Conservation (phyloP, 192 early-diverging fungal genomes). For the Polychytrium aggregatum region DNA sequence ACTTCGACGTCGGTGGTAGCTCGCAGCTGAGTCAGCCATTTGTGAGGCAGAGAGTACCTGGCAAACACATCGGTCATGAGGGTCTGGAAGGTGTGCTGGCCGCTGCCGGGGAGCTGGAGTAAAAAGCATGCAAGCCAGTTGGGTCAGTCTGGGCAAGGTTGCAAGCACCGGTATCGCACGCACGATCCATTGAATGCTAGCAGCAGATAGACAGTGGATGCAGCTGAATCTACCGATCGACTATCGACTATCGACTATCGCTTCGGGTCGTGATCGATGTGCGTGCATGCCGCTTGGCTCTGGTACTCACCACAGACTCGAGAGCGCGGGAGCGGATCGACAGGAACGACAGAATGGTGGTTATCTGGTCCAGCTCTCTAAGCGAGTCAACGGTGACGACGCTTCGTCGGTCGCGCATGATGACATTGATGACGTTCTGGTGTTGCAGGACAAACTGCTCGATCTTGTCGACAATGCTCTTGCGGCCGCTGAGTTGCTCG, state of each 20-base stretch:
- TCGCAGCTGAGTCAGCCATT: too few species aligned
- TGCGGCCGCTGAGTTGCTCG: background rate
- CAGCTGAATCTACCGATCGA: too few species aligned
- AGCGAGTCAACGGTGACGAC: constrained; percentile 28
- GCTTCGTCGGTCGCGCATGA: constrained; percentile 37
- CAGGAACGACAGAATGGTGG: constrained; percentile 20
- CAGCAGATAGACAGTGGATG: too few species aligned
- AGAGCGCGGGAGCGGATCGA: too few species aligned
- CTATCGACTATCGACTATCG: too few species aligned
- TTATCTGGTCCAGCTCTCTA: constrained; percentile 38
- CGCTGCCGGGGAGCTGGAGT: constrained; percentile 23
- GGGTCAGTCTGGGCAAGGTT: constrained; percentile 9
- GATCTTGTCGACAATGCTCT: too few species aligned
- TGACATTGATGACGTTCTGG: constrained; percentile 40
- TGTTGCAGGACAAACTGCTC: constrained; percentile 24
- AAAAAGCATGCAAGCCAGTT: constrained; percentile 3
- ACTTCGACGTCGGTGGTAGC: too few species aligned
- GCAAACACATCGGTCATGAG: constrained; percentile 25
- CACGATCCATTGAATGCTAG: too few species aligned
- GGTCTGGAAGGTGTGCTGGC: constrained; percentile 31
- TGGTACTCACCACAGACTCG: too few species aligned
- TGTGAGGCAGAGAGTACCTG: constrained; percentile 24
- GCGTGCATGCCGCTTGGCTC: constrained; percentile 12
- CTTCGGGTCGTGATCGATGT: constrained; percentile 4
- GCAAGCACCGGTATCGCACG: constrained; percentile 5